phyloP scores from a whole-genome alignment of 169 alveolate species.

The Miamiensis avidus region DNA sequence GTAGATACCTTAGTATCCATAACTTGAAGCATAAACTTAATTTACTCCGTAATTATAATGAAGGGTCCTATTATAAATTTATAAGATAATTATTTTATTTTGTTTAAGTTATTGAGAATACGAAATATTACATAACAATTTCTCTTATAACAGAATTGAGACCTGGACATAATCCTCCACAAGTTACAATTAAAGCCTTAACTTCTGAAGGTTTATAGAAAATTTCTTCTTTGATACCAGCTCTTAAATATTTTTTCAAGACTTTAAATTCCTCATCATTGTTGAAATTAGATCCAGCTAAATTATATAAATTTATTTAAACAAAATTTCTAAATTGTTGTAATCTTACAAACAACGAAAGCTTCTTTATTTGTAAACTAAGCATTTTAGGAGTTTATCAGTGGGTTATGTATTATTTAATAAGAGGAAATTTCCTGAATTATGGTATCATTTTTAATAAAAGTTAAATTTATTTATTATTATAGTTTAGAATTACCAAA shows the following conservation, averaged over 20 bases:
- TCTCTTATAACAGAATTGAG: slow-evolving; percentile 77
- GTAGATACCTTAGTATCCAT: slow-evolving; percentile 86
- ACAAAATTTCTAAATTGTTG: background rate
- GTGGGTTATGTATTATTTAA: background rate
- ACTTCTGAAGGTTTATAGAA: slow-evolving; percentile 75
- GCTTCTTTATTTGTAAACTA: background rate
- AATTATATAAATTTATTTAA: too few species aligned
- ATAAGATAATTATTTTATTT: too few species aligned
- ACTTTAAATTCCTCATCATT: slow-evolving; percentile 37
- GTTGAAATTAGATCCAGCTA: slow-evolving; percentile 14
- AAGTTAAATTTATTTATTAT: too few species aligned
- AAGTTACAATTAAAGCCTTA: slow-evolving; percentile 88
- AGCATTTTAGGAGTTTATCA: background rate
- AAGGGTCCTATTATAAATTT: slow-evolving; percentile 47
- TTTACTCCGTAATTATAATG: slow-evolving; percentile 79
- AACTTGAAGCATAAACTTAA: slow-evolving; percentile 77
- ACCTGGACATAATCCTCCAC: slow-evolving; percentile 93
- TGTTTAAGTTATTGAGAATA: too few species aligned
- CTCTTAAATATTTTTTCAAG: slow-evolving; percentile 68
- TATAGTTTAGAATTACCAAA: background rate
- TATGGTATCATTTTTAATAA: background rate
- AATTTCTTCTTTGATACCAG: slow-evolving; percentile 81
- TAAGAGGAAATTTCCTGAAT: background rate
- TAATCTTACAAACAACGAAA: background rate
- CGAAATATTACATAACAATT: slow-evolving; percentile 59